Conservation (phyloP, 768 basidiomycete genomes). For the Kockovaella imperatae region DNA sequence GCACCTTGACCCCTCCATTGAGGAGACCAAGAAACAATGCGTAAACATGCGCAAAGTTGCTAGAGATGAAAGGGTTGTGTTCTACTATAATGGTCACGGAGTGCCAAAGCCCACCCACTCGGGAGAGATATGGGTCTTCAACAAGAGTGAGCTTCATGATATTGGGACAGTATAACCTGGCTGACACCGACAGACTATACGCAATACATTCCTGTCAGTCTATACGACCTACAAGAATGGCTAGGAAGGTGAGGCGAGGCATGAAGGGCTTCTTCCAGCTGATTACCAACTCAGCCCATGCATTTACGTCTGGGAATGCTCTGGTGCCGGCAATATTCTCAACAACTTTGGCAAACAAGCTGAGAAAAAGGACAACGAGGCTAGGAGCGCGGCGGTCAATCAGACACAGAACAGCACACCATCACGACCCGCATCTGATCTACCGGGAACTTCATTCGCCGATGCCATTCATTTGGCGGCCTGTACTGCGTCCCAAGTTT, state of each 20-base stretch:
- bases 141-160: constrained; percentile 51
- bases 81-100: constrained; percentile 98
- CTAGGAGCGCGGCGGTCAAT: constrained; percentile 22
- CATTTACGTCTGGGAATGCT: constrained; percentile 98
- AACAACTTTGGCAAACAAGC: constrained; percentile 66
- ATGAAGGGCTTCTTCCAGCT: not conserved
- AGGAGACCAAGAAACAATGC: constrained; percentile 84
- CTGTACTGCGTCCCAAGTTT: constrained; percentile 78
- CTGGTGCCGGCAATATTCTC: constrained; percentile 88
- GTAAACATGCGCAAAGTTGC: constrained; percentile 73
- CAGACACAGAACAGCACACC: constrained; percentile 52
- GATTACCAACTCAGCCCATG: constrained; percentile 60
- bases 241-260: constrained; percentile 52
- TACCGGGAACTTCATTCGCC: constrained; percentile 52
- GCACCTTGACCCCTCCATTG: constrained; percentile 87
- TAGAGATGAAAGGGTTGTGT: constrained; percentile 85
- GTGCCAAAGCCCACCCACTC: constrained; percentile 93
- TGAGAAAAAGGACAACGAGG: constrained; percentile 45
- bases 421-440: constrained; percentile 48
- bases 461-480: constrained; percentile 92
- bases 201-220: constrained; percentile 93
- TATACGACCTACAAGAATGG: constrained; percentile 89
- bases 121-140: constrained; percentile 97
- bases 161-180: not conserved
- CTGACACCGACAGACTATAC: constrained; percentile 56